Evolutionary conservation across 306 rosid species (phyloP), one percentile per base, ranked within the genome.

Genomic region (Betula pendula): DNA sequence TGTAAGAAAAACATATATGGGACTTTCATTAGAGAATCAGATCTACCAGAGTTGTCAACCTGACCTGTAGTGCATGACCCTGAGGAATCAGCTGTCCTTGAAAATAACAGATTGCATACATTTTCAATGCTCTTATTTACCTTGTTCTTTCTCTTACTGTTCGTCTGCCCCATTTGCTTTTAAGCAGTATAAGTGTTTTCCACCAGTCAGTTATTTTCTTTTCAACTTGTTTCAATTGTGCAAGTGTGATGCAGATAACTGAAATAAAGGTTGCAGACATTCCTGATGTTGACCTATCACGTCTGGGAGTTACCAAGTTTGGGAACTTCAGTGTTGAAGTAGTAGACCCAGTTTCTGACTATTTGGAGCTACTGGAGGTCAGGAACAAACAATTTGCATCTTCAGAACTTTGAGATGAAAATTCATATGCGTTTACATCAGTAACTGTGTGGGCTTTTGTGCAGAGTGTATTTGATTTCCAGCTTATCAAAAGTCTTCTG

Each of bases 261-360:
- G 87, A 91, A 82, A 88, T 96, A 84, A 96, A 86, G 85, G 72
- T 86, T 11, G 96, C 99, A 44, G 97, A 93, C 50, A 90, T 92
- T 86, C 90, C 96, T 52, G 97, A 96, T 80, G 90, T 96, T 76
- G 96, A 96, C 85, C 84, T 96, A 80, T 91, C 99, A 49, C 74
- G 71, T 51, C 73, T 84, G 77, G 98, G 96, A 71, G 92, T 89
- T 77, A 85, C 94, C 13, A 86, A 87, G 78, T 85, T 50, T 47
- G 97, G 94, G 79, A 89, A 88, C 81, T 96, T 90, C 86, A 83
- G 76, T 60, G 98, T 92, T 74, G 99, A 96, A 88, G 99, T 96
- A 67, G 75, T 96, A 71, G 93, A 92, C 77, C 92, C 96, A 5
- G 99, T 96, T 79, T 86, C 96, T 75, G 98, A 96, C 77, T 96